These are phyloP conservation scores for Physcomitrellopsis africana DNA, from an alignment of 225 moss, liverwort and hornwort genomes.

Conservation along the genomic window DNA sequence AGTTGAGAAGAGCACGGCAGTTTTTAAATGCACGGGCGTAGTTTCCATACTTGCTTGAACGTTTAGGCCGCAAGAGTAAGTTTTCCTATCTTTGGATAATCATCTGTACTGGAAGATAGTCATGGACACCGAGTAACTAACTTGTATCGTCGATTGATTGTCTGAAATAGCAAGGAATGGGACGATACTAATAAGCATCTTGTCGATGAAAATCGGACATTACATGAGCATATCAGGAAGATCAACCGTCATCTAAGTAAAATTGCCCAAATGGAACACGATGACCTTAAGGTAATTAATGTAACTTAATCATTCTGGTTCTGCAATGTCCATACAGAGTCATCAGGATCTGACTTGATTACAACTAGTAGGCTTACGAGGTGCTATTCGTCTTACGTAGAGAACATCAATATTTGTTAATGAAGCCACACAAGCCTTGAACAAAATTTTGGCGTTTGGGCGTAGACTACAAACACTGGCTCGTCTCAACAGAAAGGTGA, in stretches of 20 bases:
- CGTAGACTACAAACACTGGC: slow-evolving; percentile 29
- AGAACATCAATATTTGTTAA: slow-evolving; percentile 25
- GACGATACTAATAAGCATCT: slow-evolving; percentile 47
- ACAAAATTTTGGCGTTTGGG: slow-evolving; percentile 9
- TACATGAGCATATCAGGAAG: slow-evolving; percentile 59
- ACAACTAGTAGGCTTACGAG: background rate
- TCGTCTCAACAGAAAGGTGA: slow-evolving; percentile 33
- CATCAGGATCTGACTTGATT: background rate
- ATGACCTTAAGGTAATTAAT: slow-evolving; percentile 61
- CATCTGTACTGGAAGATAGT: too few species aligned
- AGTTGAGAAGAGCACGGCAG: too few species aligned
- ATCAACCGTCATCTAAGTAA: slow-evolving; percentile 53
- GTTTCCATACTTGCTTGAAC: too few species aligned
- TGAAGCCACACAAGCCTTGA: slow-evolving; percentile 24
- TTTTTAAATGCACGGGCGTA: too few species aligned
- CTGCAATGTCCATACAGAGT: background rate
- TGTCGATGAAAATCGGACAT: slow-evolving; percentile 55
- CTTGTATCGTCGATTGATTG: background rate
- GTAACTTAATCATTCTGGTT: background rate
- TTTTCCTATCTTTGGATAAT: too few species aligned
- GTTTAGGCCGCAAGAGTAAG: too few species aligned
- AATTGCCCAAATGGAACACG: slow-evolving; percentile 41
- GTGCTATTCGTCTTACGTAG: slow-evolving; percentile 19
- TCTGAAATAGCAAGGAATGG: slow-evolving; percentile 61
- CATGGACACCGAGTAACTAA: background rate